phyloP scores from a whole-genome alignment of 352 stramenopile genomes.

The Globisporangium nagaii region DNA sequence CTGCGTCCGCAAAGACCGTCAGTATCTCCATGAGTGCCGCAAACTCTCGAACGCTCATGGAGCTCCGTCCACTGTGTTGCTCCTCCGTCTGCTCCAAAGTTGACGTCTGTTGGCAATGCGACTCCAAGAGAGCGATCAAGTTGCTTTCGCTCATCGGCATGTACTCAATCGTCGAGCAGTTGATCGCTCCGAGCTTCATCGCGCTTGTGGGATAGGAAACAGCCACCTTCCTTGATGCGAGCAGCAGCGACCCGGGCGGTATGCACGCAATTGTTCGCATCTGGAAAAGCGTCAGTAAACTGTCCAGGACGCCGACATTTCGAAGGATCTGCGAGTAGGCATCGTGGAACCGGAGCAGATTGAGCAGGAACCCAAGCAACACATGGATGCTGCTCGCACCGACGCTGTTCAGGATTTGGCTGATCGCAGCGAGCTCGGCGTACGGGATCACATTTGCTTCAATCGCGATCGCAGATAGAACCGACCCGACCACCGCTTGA shows the following conservation, averaged over 20 bases:
- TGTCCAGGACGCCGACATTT: conserved; percentile 29
- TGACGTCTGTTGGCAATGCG: conserved; percentile 42
- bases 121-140: conserved; percentile 35
- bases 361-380: conserved; percentile 30
- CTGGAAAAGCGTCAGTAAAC: conserved; percentile 36
- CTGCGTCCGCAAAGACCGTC: conserved; percentile 17
- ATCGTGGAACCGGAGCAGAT: conserved; percentile 41
- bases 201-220: conserved; percentile 45
- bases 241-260: conserved; percentile 9
- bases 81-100: not conserved
- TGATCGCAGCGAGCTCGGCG: conserved; percentile 32
- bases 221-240: conserved; percentile 31
- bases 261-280: conserved; percentile 24
- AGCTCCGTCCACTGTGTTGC: conserved; percentile 2
- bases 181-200: conserved; percentile 21
- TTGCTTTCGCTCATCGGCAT: conserved; percentile 23
- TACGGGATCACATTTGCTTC: conserved; percentile 56
- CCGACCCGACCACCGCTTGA: conserved; percentile 44
- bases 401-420: conserved; percentile 26
- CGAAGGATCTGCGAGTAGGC: conserved; percentile 34
- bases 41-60: conserved; percentile 27
- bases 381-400: conserved; percentile 20
- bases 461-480: conserved; percentile 50
- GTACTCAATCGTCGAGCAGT: conserved; percentile 12
- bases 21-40: conserved; percentile 38